Conservation (phyloP, 2,329 filamentous ascomycete species). For the Ilyonectria sp. region DNA sequence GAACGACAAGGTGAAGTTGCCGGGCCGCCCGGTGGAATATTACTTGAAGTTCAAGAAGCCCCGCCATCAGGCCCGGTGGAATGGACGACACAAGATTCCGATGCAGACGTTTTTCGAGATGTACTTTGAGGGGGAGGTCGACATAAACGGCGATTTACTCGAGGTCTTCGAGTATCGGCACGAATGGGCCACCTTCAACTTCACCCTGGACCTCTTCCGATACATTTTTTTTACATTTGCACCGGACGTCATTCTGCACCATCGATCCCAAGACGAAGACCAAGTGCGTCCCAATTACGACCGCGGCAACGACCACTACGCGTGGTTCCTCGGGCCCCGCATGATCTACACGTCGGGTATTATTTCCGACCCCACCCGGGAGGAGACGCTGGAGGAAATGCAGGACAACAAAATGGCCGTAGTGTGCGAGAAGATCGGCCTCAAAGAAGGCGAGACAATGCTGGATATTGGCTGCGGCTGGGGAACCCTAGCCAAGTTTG, state of each 20-base stretch:
- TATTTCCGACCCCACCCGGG: constrained; percentile 85
- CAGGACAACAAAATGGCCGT: constrained; percentile 96
- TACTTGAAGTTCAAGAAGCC: constrained; percentile 84
- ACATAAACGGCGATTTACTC: constrained; percentile 91
- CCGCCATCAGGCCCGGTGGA: constrained; percentile 72
- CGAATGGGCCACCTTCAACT: constrained; percentile 93
- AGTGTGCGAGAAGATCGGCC: constrained; percentile 92
- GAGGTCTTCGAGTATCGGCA: constrained; percentile 92
- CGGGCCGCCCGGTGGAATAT: constrained; percentile 87
- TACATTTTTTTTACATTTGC: constrained; percentile 87
- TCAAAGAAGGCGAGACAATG: constrained; percentile 83
- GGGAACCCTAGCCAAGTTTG: constrained; percentile 93
- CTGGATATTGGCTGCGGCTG: constrained; percentile 96
- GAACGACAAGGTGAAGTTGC: constrained; percentile 89
- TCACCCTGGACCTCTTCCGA: constrained; percentile 86
- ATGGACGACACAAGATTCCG: constrained; percentile 82
- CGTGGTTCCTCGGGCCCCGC: constrained; percentile 94
- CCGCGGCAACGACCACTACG: constrained; percentile 95
- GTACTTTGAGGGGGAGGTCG: constrained; percentile 92
- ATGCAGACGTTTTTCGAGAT: constrained; percentile 95
- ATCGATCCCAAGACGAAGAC: constrained; percentile 92
- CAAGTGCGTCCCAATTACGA: constrained; percentile 97
- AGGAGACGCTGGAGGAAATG: constrained; percentile 93
- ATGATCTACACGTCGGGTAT: constrained; percentile 98
- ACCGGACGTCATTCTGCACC: constrained; percentile 90